Evolutionary conservation across 495 filamentous ascomycete species (phyloP), one percentile per base, ranked within the genome.

Genomic region (Terfezia claveryi): DNA sequence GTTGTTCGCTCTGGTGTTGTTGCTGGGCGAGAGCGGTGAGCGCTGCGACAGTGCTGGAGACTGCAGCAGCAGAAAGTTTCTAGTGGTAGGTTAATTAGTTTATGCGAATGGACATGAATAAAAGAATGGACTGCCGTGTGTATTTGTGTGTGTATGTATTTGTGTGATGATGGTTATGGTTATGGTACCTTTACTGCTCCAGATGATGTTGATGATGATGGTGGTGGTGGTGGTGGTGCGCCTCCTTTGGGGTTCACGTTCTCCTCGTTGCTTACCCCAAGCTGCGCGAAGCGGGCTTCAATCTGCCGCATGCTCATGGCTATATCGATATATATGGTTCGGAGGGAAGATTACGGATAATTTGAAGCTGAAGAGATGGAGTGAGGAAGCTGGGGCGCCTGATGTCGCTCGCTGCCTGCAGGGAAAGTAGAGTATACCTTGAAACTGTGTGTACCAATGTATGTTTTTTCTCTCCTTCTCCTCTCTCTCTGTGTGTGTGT

Each of bases 181-280:
- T 38, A 68, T 66, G 46, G 50, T 23, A 51, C 50, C 50, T 23
- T 20, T 51, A 23, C 16, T 51, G 50, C 12, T 46, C 27, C 27
- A 32, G 27, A 32, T 32, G 27, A 32, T 51, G 50, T 2, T 46
- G 20, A 20, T 20, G 20, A 20, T 20, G 20, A 20, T 46, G 16
- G 38, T 46, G 38, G 38, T 16, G 11, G 20, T 20, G 20, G 20
- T 20, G 20, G 20, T 1, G 23, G 2, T 23, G n/a, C 27, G n/a
- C 27, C 27, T 51, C 11, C 23, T 12, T 17, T n/a, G 23, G 50
- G n/a, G n/a, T 20, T 20, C 2, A 68, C 68, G 8, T 83, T 81
- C 59, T 84, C 85, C 62, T 89, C 86, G 62, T 87, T 85, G 59
- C 80, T 82, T 38, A 93, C 80, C 16, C 83, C 80, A 66, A 91